Base-by-base conservation (phyloP, 306 rosid genomes). In the Hippophae tibetana region DNA sequence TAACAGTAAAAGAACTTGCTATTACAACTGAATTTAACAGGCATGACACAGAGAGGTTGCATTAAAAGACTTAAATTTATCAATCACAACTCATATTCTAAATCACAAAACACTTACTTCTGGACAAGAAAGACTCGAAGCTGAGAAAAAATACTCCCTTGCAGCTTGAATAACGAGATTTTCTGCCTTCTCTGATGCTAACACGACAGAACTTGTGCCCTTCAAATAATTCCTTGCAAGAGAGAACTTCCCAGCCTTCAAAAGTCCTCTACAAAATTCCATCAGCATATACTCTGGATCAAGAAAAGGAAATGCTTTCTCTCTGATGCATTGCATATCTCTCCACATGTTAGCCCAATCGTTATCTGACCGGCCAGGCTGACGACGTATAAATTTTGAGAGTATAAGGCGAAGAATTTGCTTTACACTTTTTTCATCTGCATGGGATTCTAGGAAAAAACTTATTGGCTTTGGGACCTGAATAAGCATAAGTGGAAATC, bases 281-380 rank as follows among this genome's bases (percentile, higher is more conserved):
- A 80, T 73, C 77, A 88, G 79, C 80, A 82, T 80, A 78, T 83
- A 88, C 80, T 92, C 99, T 52, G 60, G 72, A 64, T 92, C 96
- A 69, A 92, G 81, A 78, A 92, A 85, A 67, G 88, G 85, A 73
- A 92, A 92, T 63, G 94, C 85, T 68, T 84, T 92, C 57, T 92
- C 99, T 83, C 88, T 83, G 67, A 86, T 73, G 72, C 79, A 83
- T 72, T 67, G 90, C 95, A 92, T 83, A 73, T 92, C 99, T 66
- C 85, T 95, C 99, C 99, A 92, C 95, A 92, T 80, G 78, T 67
- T 84, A 63, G 99, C 94, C 99, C 99, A 92, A 70, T 92, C 99
- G 79, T 76, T 88, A 71, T 92, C 99, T 42, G 95, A 80, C 49
- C 82, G 89, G 51, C 86, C 77, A 67, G 93, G 92, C 69, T 88